Evolutionary conservation across 2,329 filamentous ascomycete genomes (phyloP).

Genomic region (Colletotrichum abscissum): DNA sequence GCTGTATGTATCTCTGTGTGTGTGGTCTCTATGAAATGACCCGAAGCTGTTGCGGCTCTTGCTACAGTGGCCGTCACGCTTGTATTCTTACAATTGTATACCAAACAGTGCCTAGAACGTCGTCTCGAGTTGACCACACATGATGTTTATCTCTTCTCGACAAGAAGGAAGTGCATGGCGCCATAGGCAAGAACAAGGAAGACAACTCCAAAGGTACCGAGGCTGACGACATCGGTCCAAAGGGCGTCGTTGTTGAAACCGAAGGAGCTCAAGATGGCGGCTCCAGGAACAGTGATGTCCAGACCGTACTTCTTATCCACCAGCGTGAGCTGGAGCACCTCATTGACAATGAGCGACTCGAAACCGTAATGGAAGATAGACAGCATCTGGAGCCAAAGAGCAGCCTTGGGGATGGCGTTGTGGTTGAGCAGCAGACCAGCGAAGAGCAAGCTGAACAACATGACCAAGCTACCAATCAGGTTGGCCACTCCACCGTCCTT

Average conservation of each 20-base stretch:
- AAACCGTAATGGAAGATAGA: slow-evolving; percentile 99
- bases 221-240: slow-evolving; percentile 84
- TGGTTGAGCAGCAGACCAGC: slow-evolving; percentile 95
- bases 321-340: slow-evolving; percentile 89
- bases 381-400: slow-evolving; percentile 90
- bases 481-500: slow-evolving; percentile 92
- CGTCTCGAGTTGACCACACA: background rate
- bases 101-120: background rate
- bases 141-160: slow-evolving; percentile 80
- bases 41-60: slow-evolving; percentile 18
- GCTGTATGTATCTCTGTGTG: slow-evolving; percentile 23
- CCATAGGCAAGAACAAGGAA: slow-evolving; percentile 91
- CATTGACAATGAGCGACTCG: slow-evolving; percentile 96
- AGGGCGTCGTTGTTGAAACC: slow-evolving; percentile 90
- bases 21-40: slow-evolving; percentile 26
- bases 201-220: slow-evolving; percentile 82
- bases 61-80: background rate
- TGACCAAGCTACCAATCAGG: slow-evolving; percentile 91
- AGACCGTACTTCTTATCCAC: slow-evolving; percentile 96
- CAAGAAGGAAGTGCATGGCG: slow-evolving; percentile 92
- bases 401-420: slow-evolving; percentile 86
- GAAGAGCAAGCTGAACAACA: slow-evolving; percentile 97
- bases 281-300: slow-evolving; percentile 95
- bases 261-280: slow-evolving; percentile 93
- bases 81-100: slow-evolving; percentile 33